These are phyloP conservation scores for Epicoccum nigrum DNA, from an alignment of 2,329 filamentous ascomycete genomes.

Conservation along the genomic window DNA sequence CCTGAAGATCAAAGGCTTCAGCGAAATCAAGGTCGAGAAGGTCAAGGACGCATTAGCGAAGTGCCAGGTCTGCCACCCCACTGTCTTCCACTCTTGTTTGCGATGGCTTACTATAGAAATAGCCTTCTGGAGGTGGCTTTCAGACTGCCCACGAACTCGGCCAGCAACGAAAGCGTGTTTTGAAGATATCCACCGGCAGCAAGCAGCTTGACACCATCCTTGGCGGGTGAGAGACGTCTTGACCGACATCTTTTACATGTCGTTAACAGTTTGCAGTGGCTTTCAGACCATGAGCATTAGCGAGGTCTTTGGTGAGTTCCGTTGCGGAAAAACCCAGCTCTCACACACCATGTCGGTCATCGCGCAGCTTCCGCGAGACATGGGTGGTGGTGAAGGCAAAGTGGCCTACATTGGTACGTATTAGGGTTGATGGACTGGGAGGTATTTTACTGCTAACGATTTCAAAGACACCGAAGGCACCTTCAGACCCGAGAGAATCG, in stretches of 20 bases:
- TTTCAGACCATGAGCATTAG: constrained; percentile 75
- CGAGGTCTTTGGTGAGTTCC: constrained; percentile 67
- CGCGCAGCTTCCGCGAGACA: constrained; percentile 63
- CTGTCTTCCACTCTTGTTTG: too few relatives aligned
- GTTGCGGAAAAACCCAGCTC: constrained; percentile 73
- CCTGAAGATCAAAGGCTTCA: constrained; percentile 72
- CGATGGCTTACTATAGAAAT: too few relatives aligned
- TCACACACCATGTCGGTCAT: constrained; percentile 72
- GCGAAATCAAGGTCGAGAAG: constrained; percentile 73
- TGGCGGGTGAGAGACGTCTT: constrained; percentile 57
- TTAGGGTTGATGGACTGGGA: too few relatives aligned
- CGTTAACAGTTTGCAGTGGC: constrained; percentile 53
- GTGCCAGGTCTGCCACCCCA: too few relatives aligned
- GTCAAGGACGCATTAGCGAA: constrained; percentile 71
- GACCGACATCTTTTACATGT: neutral
- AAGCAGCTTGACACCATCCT: constrained; percentile 70
- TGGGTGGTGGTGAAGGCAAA: constrained; percentile 71
- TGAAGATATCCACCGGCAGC: constrained; percentile 72
- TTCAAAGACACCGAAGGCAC: constrained; percentile 53
- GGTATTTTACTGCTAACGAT: constrained; percentile 7
- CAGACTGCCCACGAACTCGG: constrained; percentile 70
- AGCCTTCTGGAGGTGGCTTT: constrained; percentile 66
- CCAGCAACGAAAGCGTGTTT: constrained; percentile 66
- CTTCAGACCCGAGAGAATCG: constrained; percentile 70
- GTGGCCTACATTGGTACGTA: constrained; percentile 68